Base-by-base conservation (phyloP, 2,329 filamentous ascomycete genomes). In the Aspergillus persii region DNA sequence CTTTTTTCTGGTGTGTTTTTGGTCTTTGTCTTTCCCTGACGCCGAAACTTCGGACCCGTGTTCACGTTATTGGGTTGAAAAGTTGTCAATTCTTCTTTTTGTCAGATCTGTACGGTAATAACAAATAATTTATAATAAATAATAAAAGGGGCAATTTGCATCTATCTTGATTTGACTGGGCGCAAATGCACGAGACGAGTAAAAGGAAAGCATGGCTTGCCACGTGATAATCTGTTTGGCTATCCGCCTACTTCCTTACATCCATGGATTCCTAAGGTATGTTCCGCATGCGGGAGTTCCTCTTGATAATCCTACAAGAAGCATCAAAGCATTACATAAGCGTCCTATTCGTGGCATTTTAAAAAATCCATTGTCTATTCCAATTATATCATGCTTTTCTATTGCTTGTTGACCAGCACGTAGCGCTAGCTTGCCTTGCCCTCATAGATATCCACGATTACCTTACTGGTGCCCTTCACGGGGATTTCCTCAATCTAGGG, bases 361-460 rank as follows among this genome's bases (percentile, higher is more conserved):
- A 12, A 41, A n/a, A 41, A n/a, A 41, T 3, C 2, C 36, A 6
- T 15, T 41, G 12, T 7, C 36, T 6, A 41, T 15, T 5, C 15
- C 36, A 41, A 41, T 15, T n/a, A n/a, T n/a, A 12, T n/a, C 55
- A 54, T 23, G 31, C 6, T 18, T 54, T 53, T 64, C n/a, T 48
- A 58, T 48, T 66, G 63, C 67, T 77, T 70, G 52, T 81, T 80
- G 2, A 76, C 73, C 61, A 81, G 68, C 53, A 80, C 77, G 63
- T 77, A 80, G 54, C 79, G 70, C 68, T 80, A 81, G 51, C 79
- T 73, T 27, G 79, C 77, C 61, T 77, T 78, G 7, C 77, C 77
- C 4, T 65, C 73, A 47, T 76, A 69, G 76, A 81, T 78, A 62
- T 80, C 77, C 39, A 76, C 68, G 57, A 80, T 71, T 0, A 74